Evolutionary conservation across 2,329 filamentous ascomycete genomes (phyloP).

Genomic region (Venturia aucupariae): DNA sequence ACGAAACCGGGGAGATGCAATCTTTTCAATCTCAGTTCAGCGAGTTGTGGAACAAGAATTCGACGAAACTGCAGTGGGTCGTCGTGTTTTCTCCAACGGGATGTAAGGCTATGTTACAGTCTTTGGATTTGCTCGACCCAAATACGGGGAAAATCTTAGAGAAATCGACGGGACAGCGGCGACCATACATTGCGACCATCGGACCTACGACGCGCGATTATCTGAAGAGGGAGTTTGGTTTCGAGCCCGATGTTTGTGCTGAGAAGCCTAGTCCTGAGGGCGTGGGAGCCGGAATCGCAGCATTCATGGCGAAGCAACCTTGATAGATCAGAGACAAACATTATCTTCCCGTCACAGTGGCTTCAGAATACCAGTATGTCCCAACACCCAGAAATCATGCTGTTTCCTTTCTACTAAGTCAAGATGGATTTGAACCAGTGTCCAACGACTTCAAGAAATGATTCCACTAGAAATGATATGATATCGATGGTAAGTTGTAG

Average conservation of each 20-base stretch:
- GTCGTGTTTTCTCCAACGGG: conserved; percentile 61
- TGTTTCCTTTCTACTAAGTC: not conserved
- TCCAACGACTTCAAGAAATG: not conserved
- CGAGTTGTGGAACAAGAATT: conserved; percentile 14
- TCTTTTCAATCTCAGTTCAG: conserved; percentile 7
- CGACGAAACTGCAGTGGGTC: conserved; percentile 51
- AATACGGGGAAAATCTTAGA: conserved; percentile 27
- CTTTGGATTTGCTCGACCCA: conserved; percentile 38
- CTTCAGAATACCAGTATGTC: not conserved
- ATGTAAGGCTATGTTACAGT: conserved; percentile 50
- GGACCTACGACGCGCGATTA: conserved; percentile 84
- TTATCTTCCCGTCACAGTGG: not conserved
- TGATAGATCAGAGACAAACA: not conserved
- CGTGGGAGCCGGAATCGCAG: conserved; percentile 55
- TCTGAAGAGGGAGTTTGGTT: conserved; percentile 54
- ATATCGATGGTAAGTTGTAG: no score
- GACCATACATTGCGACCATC: conserved; percentile 71
- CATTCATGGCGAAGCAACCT: conserved; percentile 5
- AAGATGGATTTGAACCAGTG: not conserved
- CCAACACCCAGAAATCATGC: no score
- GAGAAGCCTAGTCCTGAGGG: conserved; percentile 74
- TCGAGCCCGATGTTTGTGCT: conserved; percentile 70
- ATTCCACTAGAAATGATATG: no score
- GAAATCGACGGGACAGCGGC: conserved; percentile 22
- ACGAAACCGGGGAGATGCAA: conserved; percentile 64